A percentile compares a stretch with the other conserved stretches of the same genome.
phyloP scores from a whole-genome alignment of 768 basidiomycete genomes.

The Naematelia encephala region DNA sequence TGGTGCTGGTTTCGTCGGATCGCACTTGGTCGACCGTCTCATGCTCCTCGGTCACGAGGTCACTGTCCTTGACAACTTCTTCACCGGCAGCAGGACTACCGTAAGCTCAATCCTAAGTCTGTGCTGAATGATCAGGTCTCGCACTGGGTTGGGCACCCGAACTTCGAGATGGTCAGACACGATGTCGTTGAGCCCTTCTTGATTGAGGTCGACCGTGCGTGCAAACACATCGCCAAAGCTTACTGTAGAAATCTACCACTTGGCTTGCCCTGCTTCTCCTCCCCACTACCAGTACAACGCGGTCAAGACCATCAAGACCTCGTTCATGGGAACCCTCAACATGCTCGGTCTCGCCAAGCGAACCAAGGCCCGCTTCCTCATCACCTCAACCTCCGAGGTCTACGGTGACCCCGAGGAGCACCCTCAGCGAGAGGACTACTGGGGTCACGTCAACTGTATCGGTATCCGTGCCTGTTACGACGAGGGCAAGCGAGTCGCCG shows the following conservation, averaged over 20 bases:
- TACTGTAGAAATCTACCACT: conserved; percentile 84
- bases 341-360: conserved; percentile 98
- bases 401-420: conserved; percentile 99
- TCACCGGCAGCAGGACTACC: conserved; percentile 96
- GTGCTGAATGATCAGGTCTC: conserved; percentile 25
- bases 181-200: conserved; percentile 96
- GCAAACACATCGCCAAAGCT: conserved; percentile 11
- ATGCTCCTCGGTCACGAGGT: conserved; percentile 98
- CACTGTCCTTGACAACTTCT: conserved; percentile 96
- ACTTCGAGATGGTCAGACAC: conserved; percentile 96
- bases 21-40: conserved; percentile 91
- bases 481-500: conserved; percentile 98
- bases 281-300: conserved; percentile 98
- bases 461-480: conserved; percentile 99
- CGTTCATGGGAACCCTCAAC: conserved; percentile 96
- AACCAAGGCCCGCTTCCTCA: conserved; percentile 93
- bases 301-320: conserved; percentile 97
- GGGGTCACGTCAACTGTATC: conserved; percentile 98
- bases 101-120: conserved; percentile 62
- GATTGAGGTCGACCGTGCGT: conserved; percentile 96
- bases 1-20: conserved; percentile 98
- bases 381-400: conserved; percentile 94
- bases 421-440: conserved; percentile 93
- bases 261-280: conserved; percentile 95
- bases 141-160: conserved; percentile 75